A percentile compares a stretch with the other conserved stretches of the same genome.
phyloP scores from a whole-genome alignment of 2,329 filamentous ascomycete genomes.

The Madurella mycetomatis region DNA sequence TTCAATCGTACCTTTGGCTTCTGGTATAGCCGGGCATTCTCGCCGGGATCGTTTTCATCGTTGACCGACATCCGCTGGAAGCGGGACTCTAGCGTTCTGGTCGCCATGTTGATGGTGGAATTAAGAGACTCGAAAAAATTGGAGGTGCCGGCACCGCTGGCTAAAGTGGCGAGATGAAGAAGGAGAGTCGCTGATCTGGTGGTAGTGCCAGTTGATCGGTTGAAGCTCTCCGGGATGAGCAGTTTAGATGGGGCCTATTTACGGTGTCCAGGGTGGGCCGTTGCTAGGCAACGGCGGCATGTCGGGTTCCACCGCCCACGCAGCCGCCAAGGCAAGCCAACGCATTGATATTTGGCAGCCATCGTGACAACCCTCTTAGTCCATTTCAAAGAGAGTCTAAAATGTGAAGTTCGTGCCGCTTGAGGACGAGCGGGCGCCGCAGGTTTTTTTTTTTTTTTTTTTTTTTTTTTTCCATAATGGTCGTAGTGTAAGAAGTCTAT shows the following conservation, averaged over 20 bases:
- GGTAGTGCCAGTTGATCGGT: constrained; percentile 18
- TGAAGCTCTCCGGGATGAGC: constrained; percentile 14
- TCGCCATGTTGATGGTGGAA: constrained; percentile 52
- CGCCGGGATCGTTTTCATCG: constrained; percentile 72
- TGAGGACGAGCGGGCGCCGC: too few species aligned
- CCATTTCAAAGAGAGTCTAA: too few species aligned
- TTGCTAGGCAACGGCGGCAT: constrained; percentile 22
- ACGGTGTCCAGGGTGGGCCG: constrained; percentile 3
- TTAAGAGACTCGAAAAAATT: neutral
- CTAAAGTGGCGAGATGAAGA: neutral
- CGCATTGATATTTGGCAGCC: too few species aligned
- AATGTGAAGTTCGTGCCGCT: too few species aligned
- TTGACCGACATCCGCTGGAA: constrained; percentile 87
- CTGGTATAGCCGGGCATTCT: constrained; percentile 52
- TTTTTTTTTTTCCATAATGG: too few species aligned
- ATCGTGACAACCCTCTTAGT: too few species aligned
- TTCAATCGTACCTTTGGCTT: constrained; percentile 68
- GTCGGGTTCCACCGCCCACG: neutral
- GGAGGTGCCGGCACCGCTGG: neutral
- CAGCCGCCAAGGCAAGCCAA: neutral
- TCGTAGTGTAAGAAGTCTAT: neutral
- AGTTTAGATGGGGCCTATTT: constrained; percentile 20
- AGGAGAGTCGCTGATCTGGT: constrained; percentile 3
- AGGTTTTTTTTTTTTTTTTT: too few species aligned
- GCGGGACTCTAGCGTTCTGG: constrained; percentile 74